phyloP scores from a whole-genome alignment of 2,329 filamentous ascomycete genomes.

The Fusarium napiforme region DNA sequence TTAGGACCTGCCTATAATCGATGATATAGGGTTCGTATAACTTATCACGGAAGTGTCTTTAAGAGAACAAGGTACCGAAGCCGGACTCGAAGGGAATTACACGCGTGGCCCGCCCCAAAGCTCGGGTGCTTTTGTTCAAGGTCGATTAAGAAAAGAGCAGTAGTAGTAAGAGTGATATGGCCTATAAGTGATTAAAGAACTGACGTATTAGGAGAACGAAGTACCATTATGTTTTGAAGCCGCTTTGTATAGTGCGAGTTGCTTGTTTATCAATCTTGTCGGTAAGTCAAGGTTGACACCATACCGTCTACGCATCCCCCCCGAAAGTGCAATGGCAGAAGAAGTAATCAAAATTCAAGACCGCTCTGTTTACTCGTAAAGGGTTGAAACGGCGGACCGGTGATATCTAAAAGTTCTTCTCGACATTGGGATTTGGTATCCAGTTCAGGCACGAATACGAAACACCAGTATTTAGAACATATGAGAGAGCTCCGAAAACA shows the following conservation, averaged over 20 bases:
- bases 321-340: not conserved
- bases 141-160: not conserved
- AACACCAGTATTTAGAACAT: not conserved
- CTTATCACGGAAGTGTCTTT: rapidly evolving
- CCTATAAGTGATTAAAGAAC: rapidly evolving
- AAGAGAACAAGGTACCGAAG: rapidly evolving
- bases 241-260: not conserved
- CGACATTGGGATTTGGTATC: not conserved
- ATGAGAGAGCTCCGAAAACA: not conserved
- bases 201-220: rapidly evolving
- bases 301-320: rapidly evolving
- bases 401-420: no score
- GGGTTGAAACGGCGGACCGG: no score
- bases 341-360: no score
- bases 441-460: not conserved
- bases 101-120: rapidly evolving
- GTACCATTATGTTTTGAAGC: not conserved
- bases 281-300: no score
- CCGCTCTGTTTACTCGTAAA: rapidly evolving
- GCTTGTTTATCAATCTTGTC: not conserved
- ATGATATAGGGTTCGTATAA: rapidly evolving
- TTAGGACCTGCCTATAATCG: rapidly evolving
- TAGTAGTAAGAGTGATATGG: rapidly evolving
- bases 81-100: no score
- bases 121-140: rapidly evolving